A percentile compares a stretch with the other conserved stretches of the same genome.
phyloP scores from a whole-genome alignment of 345 rosid genomes.

The Rubroshorea leprosula region DNA sequence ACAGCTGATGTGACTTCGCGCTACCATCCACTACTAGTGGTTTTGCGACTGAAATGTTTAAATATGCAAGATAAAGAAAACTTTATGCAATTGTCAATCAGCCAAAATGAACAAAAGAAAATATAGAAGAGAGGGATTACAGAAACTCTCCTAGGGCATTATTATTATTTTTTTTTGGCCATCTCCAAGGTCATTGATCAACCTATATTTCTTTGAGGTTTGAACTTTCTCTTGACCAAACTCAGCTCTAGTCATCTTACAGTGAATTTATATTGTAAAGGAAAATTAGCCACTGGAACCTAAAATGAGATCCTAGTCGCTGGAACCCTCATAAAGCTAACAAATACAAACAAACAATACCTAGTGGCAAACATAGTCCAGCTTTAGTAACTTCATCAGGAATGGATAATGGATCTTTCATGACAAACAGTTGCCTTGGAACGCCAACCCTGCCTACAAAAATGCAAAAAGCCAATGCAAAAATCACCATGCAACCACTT shows the following conservation, averaged over 20 bases:
- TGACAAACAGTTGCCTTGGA: conserved; percentile 74
- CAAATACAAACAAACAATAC: conserved; percentile 30
- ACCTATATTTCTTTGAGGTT: too few relatives aligned
- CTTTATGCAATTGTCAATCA: too few relatives aligned
- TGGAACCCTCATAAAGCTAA: neutral
- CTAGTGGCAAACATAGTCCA: conserved; percentile 72
- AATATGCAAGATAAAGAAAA: neutral
- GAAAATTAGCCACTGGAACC: too few relatives aligned
- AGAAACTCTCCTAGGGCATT: too few relatives aligned
- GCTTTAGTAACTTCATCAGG: conserved; percentile 50
- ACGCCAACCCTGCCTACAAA: conserved; percentile 59
- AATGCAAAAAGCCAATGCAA: conserved; percentile 3
- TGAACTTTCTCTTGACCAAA: too few relatives aligned
- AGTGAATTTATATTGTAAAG: too few relatives aligned
- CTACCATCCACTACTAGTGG: conserved; percentile 88
- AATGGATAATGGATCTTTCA: conserved; percentile 53
- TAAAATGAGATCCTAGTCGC: too few relatives aligned
- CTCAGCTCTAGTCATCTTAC: too few relatives aligned
- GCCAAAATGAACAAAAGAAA: too few relatives aligned
- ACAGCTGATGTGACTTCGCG: conserved; percentile 78
- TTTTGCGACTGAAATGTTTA: conserved; percentile 62
- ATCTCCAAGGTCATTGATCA: too few relatives aligned
- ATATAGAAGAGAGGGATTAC: too few relatives aligned
- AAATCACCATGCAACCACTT: conserved; percentile 15
- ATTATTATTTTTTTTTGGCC: too few relatives aligned